Conservation (phyloP, 306 rosid species). For the Prunus padus region DNA sequence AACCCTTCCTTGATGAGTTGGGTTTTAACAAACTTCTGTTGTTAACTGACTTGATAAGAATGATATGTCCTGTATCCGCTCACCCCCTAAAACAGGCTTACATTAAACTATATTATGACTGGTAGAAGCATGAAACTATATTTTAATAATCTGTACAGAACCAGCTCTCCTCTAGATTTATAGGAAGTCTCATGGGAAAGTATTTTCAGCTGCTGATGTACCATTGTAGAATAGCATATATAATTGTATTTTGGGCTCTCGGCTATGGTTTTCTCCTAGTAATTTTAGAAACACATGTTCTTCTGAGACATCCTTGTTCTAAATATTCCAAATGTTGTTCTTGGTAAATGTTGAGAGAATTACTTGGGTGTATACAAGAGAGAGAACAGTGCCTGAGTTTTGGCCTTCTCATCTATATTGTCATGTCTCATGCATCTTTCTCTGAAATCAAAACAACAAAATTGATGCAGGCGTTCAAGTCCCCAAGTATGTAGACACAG, state of each 20-base stretch:
- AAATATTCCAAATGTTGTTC: not conserved
- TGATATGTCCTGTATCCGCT: not conserved
- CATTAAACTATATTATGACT: not conserved
- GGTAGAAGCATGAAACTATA: not conserved
- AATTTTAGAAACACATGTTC: not conserved
- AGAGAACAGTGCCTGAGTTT: not conserved
- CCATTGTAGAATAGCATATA: not conserved
- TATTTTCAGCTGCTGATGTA: not conserved
- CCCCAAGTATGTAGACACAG: constrained; percentile 93
- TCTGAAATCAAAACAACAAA: not conserved
- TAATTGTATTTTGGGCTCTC: not conserved
- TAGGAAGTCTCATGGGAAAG: not conserved
- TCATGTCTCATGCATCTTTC: not conserved
- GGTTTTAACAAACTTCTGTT: not conserved
- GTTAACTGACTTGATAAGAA: not conserved
- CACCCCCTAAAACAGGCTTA: not conserved
- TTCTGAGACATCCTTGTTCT: not conserved
- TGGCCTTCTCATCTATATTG: not conserved
- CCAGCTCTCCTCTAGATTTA: not conserved
- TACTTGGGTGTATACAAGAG: not conserved
- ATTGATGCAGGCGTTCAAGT: constrained; percentile 64
- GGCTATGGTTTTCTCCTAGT: not conserved
- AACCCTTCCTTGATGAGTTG: not conserved
- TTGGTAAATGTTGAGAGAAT: not conserved
- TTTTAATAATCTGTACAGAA: not conserved